Evolutionary conservation across 2,329 filamentous ascomycete genomes (phyloP).

Genomic region (Colletotrichum theobromicola): DNA sequence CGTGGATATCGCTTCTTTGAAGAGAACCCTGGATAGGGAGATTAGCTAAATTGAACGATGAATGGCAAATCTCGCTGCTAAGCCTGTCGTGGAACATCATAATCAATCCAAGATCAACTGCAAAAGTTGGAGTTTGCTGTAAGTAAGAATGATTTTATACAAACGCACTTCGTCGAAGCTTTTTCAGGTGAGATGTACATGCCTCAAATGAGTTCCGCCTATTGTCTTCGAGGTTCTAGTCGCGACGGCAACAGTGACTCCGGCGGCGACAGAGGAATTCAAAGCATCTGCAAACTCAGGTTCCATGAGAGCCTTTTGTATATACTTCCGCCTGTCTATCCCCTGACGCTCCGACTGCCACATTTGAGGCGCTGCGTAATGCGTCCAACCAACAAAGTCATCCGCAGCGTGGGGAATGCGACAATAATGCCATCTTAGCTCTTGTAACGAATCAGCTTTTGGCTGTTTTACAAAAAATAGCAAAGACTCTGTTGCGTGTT

Average conservation of each 20-base stretch:
- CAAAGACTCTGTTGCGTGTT: not conserved
- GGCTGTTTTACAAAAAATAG: not conserved
- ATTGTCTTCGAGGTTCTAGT: not conserved
- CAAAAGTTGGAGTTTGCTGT: too few relatives aligned
- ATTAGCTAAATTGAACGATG: not conserved
- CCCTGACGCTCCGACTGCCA: not conserved
- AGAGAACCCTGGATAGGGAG: not conserved
- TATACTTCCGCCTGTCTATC: not conserved
- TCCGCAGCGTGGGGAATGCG: not conserved
- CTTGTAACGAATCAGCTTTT: not conserved
- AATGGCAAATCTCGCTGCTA: not conserved
- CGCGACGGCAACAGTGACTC: not conserved
- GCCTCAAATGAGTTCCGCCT: not conserved
- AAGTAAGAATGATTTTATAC: too few relatives aligned
- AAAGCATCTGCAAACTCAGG: not conserved
- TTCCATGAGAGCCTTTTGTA: not conserved
- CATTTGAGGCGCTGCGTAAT: not conserved
- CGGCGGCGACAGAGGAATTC: not conserved
- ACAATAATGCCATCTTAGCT: not conserved
- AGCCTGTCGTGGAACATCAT: not conserved
- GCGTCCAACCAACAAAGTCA: not conserved
- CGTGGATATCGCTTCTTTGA: not conserved
- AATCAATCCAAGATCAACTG: not conserved
- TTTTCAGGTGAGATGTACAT: not conserved
- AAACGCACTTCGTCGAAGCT: not conserved